Conservation (phyloP, 768 basidiomycete genomes). For the Podaxis sp. region DNA sequence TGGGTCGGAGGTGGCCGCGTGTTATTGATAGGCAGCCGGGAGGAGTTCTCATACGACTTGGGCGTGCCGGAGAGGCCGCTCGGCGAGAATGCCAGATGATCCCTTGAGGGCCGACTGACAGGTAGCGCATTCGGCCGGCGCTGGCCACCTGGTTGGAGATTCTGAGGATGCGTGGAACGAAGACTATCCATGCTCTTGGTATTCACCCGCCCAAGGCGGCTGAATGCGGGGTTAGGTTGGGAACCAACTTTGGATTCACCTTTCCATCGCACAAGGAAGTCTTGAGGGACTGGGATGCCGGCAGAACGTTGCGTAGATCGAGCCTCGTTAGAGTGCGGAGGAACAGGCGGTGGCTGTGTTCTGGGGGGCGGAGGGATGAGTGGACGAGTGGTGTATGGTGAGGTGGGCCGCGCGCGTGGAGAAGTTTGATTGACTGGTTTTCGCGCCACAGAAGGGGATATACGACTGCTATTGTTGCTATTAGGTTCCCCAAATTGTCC, state of each 20-base stretch:
- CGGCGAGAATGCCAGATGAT: slow-evolving; percentile 19
- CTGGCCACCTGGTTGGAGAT: slow-evolving; percentile 27
- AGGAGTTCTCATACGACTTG: slow-evolving; percentile 41
- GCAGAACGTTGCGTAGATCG: slow-evolving; percentile 26
- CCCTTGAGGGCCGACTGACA: slow-evolving; percentile 10
- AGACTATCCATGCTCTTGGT: slow-evolving; percentile 65
- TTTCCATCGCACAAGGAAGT: slow-evolving; percentile 53
- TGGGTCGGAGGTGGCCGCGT: slow-evolving; percentile 13
- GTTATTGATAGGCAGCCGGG: slow-evolving; percentile 24
- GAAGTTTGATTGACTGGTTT: slow-evolving; percentile 28
- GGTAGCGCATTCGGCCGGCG: slow-evolving; percentile 7
- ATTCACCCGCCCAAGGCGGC: slow-evolving; percentile 29
- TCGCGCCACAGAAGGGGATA: slow-evolving; percentile 21
- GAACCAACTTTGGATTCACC: slow-evolving; percentile 39
- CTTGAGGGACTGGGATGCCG: slow-evolving; percentile 32
- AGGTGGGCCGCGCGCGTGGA: slow-evolving; percentile 23
- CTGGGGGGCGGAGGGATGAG: slow-evolving; percentile 37
- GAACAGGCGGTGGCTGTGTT: slow-evolving; percentile 37
- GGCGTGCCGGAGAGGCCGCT: slow-evolving; percentile 33
- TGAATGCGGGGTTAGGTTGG: slow-evolving; percentile 29
- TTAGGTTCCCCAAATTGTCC: slow-evolving; percentile 4
- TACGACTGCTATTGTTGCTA: slow-evolving; percentile 27
- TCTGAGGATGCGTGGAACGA: slow-evolving; percentile 27
- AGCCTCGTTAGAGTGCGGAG: slow-evolving; percentile 31
- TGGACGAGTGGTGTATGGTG: slow-evolving; percentile 31